Percentiles rank a stretch among this genome's conserved stretches.
Conservation (phyloP, 2,329 filamentous ascomycete species). For the Aspergillus tanneri region DNA sequence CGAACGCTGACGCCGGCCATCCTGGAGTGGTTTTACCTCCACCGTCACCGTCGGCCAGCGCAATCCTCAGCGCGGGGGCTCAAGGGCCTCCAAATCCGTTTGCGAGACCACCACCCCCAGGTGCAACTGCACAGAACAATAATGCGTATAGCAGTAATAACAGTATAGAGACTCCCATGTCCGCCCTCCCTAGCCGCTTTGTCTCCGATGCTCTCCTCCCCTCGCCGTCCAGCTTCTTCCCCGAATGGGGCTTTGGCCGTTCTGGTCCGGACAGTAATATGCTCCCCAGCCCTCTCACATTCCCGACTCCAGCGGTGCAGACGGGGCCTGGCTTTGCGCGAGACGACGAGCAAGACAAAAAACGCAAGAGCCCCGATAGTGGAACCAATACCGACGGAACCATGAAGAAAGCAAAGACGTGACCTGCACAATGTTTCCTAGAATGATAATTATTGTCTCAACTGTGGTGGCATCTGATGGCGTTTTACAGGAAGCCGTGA, state of each 20-base stretch:
- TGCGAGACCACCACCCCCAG: conserved; percentile 78
- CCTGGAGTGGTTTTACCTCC: conserved; percentile 80
- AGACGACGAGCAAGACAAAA: conserved; percentile 47
- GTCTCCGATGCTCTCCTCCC: conserved; percentile 84
- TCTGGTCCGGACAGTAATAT: conserved; percentile 73
- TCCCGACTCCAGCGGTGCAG: conserved; percentile 69
- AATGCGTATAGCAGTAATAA: conserved; percentile 43
- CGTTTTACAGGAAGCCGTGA: conserved; percentile 16
- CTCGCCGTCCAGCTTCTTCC: conserved; percentile 88
- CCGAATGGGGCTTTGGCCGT: conserved; percentile 76
- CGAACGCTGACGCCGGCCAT: conserved; percentile 56
- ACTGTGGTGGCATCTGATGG: conserved; percentile 20
- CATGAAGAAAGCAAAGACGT: conserved; percentile 43
- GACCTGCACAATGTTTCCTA: conserved; percentile 10
- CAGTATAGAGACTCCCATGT: conserved; percentile 75
- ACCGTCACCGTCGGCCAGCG: conserved; percentile 83
- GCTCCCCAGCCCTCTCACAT: conserved; percentile 86
- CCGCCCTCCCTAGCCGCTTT: conserved; percentile 86
- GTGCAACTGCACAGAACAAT: conserved; percentile 38
- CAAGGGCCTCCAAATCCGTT: conserved; percentile 94
- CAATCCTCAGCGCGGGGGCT: conserved; percentile 84
- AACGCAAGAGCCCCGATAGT: conserved; percentile 45
- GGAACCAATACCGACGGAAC: conserved; percentile 32
- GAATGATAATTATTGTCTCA: conserved; percentile 8
- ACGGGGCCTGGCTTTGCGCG: conserved; percentile 42